phyloP scores from a whole-genome alignment of 2,329 filamentous ascomycete species.

The Stylonectria norvegica region DNA sequence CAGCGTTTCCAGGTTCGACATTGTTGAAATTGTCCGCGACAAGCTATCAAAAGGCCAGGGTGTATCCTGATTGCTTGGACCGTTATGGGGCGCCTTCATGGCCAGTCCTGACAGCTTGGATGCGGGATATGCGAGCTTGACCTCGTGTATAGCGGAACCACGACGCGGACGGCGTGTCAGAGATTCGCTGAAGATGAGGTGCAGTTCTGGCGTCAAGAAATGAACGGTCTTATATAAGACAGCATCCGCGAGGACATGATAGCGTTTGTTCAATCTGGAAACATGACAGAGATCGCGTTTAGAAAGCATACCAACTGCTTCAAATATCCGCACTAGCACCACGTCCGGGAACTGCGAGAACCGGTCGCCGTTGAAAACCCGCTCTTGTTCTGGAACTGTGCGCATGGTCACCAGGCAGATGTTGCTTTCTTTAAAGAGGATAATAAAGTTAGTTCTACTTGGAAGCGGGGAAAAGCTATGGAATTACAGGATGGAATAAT shows the following conservation, averaged over 20 bases:
- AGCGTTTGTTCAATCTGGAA: slow-evolving; percentile 40
- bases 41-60: slow-evolving; percentile 43
- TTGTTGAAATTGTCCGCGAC: slow-evolving; percentile 45
- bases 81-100: slow-evolving; percentile 36
- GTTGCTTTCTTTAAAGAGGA: too few species aligned
- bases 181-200: slow-evolving; percentile 47
- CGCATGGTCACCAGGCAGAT: too few species aligned
- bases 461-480: too few species aligned
- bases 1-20: slow-evolving; percentile 48
- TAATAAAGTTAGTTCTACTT: too few species aligned
- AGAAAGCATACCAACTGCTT: too few species aligned
- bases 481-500: too few species aligned
- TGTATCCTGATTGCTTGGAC: too few species aligned
- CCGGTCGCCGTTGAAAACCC: too few species aligned
- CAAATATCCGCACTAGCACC: too few species aligned
- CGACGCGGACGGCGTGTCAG: slow-evolving; percentile 44
- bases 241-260: slow-evolving; percentile 44
- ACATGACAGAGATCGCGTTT: slow-evolving; percentile 42
- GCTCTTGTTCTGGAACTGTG: too few species aligned
- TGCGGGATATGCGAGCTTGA: slow-evolving; percentile 44
- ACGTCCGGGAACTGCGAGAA: too few species aligned
- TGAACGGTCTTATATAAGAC: slow-evolving; percentile 46
- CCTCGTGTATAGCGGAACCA: slow-evolving; percentile 44
- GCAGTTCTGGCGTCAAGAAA: slow-evolving; percentile 46
- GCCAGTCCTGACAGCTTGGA: slow-evolving; percentile 42